These are phyloP conservation scores for Teratosphaeriaceae sp. DNA, from an alignment of 2,329 filamentous ascomycete genomes.

Conservation along the genomic window DNA sequence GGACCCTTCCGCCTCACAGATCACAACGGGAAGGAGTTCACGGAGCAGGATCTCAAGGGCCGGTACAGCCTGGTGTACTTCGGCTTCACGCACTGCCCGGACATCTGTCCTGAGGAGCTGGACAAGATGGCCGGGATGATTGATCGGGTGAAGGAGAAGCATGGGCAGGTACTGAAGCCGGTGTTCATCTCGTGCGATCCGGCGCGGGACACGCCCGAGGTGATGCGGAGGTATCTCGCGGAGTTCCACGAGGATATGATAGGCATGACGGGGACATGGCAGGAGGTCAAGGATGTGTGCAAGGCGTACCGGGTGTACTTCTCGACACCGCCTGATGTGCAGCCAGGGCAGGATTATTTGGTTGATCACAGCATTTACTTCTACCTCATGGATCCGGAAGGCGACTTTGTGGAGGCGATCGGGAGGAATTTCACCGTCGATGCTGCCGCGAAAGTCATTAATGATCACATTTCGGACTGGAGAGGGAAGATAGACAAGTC, in stretches of 20 bases:
- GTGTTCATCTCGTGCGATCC: slow-evolving; percentile 97
- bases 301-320: slow-evolving; percentile 98
- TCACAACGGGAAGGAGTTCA: slow-evolving; percentile 71
- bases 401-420: slow-evolving; percentile 95
- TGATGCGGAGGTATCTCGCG: slow-evolving; percentile 74
- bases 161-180: slow-evolving; percentile 56
- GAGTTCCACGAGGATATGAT: slow-evolving; percentile 87
- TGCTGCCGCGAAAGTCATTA: slow-evolving; percentile 74
- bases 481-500: slow-evolving; percentile 47
- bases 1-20: slow-evolving; percentile 78
- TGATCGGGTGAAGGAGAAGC: slow-evolving; percentile 53
- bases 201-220: slow-evolving; percentile 76
- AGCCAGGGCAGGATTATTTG: slow-evolving; percentile 91
- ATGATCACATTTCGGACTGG: slow-evolving; percentile 79
- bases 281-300: slow-evolving; percentile 89
- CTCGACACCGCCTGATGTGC: slow-evolving; percentile 79
- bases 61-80: slow-evolving; percentile 91
- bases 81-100: slow-evolving; percentile 95
- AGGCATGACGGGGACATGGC: slow-evolving; percentile 87
- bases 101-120: slow-evolving; percentile 97
- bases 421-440: slow-evolving; percentile 90
- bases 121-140: slow-evolving; percentile 99
- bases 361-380: slow-evolving; percentile 99
- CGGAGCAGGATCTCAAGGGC: slow-evolving; percentile 75
- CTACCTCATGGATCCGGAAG: slow-evolving; percentile 97